Conservation (phyloP, 768 basidiomycete species). For the Podaxis sp. region DNA sequence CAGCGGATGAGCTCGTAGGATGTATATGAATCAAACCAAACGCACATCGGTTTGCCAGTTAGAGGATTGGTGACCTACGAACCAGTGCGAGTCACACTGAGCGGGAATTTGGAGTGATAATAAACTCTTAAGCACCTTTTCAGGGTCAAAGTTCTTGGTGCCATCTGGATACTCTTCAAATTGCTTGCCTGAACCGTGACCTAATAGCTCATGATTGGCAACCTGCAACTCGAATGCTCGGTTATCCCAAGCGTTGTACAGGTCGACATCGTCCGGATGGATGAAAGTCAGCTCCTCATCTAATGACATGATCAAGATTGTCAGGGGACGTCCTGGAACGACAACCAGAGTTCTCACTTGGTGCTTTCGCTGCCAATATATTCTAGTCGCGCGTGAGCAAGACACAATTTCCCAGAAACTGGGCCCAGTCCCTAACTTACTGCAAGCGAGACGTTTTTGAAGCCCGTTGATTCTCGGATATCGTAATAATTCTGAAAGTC, state of each 20-base stretch:
- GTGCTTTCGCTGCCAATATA: conserved; percentile 83
- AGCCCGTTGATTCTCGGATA: conserved; percentile 74
- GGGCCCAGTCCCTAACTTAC: conserved; percentile 32
- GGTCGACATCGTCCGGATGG: conserved; percentile 67
- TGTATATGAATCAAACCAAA: background rate
- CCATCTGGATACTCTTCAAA: conserved; percentile 77
- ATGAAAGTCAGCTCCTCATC: conserved; percentile 81
- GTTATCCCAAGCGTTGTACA: conserved; percentile 77
- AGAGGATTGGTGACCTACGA: conserved; percentile 74
- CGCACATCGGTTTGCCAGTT: conserved; percentile 71
- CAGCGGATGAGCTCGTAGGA: background rate
- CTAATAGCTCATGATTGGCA: conserved; percentile 85
- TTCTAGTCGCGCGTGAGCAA: conserved; percentile 39
- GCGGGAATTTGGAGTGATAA: background rate
- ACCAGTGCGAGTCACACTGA: background rate
- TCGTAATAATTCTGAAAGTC: conserved; percentile 69
- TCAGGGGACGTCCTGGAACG: background rate
- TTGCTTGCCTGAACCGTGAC: conserved; percentile 81
- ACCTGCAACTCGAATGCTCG: conserved; percentile 84
- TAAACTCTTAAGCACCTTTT: conserved; percentile 36
- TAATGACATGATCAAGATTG: conserved; percentile 18
- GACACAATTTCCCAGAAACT: background rate
- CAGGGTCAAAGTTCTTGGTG: conserved; percentile 75
- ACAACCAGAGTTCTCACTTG: conserved; percentile 41
- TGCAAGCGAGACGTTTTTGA: conserved; percentile 86